These are phyloP conservation scores for Lasiodiplodia sp. DNA, from an alignment of 2,329 filamentous ascomycete species.

Conservation along the genomic window DNA sequence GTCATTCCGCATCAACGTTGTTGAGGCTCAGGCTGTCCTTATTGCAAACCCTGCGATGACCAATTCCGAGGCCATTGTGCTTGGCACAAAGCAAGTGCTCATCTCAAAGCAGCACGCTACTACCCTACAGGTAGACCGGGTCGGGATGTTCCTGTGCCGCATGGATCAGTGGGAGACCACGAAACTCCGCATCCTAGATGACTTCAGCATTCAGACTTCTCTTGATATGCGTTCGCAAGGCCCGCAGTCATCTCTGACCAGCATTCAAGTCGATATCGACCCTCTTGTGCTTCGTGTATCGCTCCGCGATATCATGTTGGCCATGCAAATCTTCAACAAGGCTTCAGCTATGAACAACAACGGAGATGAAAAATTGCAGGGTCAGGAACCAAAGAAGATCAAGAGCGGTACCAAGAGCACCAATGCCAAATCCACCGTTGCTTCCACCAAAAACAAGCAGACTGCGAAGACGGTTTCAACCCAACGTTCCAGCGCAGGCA, in stretches of 20 bases:
- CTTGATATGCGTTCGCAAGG: constrained; percentile 76
- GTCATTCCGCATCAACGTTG: constrained; percentile 90
- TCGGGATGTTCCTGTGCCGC: constrained; percentile 97
- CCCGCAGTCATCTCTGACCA: constrained; percentile 69
- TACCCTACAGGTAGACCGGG: constrained; percentile 89
- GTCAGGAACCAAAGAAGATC: constrained; percentile 64
- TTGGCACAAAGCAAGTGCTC: constrained; percentile 91
- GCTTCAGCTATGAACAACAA: constrained; percentile 82
- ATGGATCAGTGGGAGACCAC: constrained; percentile 98
- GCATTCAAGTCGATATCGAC: constrained; percentile 86
- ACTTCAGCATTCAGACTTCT: constrained; percentile 90
- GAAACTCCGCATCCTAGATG: constrained; percentile 89
- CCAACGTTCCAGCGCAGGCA: constrained; percentile 57
- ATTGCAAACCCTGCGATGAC: constrained; percentile 92
- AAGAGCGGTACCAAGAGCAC: constrained; percentile 49
- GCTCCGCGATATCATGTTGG: constrained; percentile 90
- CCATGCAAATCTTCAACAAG: constrained; percentile 88
- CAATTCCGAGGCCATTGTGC: constrained; percentile 93
- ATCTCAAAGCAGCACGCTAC: constrained; percentile 93
- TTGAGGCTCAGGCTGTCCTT: constrained; percentile 94
- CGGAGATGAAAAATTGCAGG: constrained; percentile 53
- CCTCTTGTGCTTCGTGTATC: constrained; percentile 90
- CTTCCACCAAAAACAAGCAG: constrained; percentile 50
- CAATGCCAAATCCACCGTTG: constrained; percentile 58
- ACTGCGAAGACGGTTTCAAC: constrained; percentile 55